phyloP scores from a whole-genome alignment of 805 yeast species.

The Nakazawaea ambrosiae region DNA sequence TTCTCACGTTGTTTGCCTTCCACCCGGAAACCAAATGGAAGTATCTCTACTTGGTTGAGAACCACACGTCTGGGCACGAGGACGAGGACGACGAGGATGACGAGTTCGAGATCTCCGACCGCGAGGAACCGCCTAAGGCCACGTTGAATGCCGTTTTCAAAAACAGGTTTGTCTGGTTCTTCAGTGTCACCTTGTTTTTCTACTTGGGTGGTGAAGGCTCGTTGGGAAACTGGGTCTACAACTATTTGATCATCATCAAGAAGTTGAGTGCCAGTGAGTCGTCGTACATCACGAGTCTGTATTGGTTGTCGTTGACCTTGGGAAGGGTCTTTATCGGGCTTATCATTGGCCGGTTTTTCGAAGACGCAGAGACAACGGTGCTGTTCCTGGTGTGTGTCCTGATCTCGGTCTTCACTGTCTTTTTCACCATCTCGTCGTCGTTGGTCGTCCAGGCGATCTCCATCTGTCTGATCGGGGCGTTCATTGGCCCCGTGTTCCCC shows the following conservation, averaged over 20 bases:
- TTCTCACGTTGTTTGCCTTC: constrained; percentile 24
- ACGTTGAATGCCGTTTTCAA: constrained; percentile 18
- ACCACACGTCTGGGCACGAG: background rate
- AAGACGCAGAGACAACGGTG: constrained; percentile 32
- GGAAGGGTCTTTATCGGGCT: constrained; percentile 43
- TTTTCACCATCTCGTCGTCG: constrained; percentile 22
- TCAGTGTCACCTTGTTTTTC: constrained; percentile 35
- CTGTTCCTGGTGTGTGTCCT: constrained; percentile 31
- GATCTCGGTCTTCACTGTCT: constrained; percentile 26
- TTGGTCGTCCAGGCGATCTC: constrained; percentile 24
- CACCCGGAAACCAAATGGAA: constrained; percentile 39
- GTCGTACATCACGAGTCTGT: constrained; percentile 42
- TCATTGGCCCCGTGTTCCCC: constrained; percentile 55
- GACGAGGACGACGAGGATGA: constrained; percentile 6
- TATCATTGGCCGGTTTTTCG: constrained; percentile 36
- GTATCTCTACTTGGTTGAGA: constrained; percentile 24
- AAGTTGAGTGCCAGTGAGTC: constrained; percentile 28
- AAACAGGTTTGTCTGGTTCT: constrained; percentile 32
- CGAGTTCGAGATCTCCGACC: background rate
- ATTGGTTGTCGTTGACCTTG: constrained; percentile 43
- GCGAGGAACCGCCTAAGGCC: constrained; percentile 15
- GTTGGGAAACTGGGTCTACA: constrained; percentile 47
- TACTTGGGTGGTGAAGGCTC: constrained; percentile 50
- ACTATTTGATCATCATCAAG: constrained; percentile 37
- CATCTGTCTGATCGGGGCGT: constrained; percentile 36